Conservation (phyloP, 1,139 yeast genomes). For the Pichia inconspicua region DNA sequence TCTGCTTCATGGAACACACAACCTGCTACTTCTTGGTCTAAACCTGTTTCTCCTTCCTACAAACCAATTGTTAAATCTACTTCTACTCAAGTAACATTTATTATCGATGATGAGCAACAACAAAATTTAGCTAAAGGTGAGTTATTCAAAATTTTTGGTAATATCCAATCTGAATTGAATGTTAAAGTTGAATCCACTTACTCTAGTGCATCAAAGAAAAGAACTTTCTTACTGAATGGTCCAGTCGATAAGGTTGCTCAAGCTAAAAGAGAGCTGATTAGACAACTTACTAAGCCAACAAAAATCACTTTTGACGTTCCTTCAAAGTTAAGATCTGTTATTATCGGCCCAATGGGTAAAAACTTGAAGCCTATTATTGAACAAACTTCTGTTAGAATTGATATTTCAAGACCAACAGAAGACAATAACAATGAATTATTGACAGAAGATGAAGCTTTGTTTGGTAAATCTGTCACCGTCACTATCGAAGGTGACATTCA, state of each 20-base stretch:
- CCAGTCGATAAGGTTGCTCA: conserved; percentile 55
- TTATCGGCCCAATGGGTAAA: conserved; percentile 87
- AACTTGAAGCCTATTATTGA: conserved; percentile 73
- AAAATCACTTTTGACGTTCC: conserved; percentile 60
- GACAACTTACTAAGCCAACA: conserved; percentile 72
- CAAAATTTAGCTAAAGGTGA: conserved; percentile 57
- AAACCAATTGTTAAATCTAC: conserved; percentile 35
- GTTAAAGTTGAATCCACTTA: conserved; percentile 81
- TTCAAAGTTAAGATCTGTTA: conserved; percentile 64
- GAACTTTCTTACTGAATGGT: conserved; percentile 84
- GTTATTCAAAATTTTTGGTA: conserved; percentile 53
- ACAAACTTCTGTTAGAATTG: conserved; percentile 64
- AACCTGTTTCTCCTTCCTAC: conserved; percentile 19
- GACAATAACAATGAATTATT: conserved; percentile 13
- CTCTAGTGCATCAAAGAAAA: conserved; percentile 65
- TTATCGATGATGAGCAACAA: conserved; percentile 62
- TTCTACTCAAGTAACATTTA: conserved; percentile 65
- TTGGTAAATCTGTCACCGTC: conserved; percentile 51
- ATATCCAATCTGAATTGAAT: conserved; percentile 51
- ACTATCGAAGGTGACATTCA: conserved; percentile 79
- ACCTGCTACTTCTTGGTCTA: conserved; percentile 21
- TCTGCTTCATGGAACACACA: conserved; percentile 22
- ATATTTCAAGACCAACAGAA: conserved; percentile 47
- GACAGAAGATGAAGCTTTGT: conserved; percentile 38
- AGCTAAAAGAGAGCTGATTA: conserved; percentile 72